A percentile compares a stretch with the other conserved stretches of the same genome.
Evolutionary conservation across 768 basidiomycete genomes (phyloP).

Genomic region (Russula abietina): DNA sequence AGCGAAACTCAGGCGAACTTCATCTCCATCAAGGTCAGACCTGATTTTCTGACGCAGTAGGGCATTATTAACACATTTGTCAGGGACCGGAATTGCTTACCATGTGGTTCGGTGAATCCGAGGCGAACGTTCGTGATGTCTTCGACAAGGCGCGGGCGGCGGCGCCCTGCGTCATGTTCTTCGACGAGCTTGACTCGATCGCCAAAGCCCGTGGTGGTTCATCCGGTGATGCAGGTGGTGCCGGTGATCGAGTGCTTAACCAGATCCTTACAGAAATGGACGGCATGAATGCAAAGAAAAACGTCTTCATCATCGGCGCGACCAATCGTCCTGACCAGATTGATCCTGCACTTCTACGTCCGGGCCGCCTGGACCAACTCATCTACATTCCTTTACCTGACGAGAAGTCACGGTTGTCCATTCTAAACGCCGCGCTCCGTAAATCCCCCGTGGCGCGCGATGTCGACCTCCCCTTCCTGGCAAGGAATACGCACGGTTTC

Average conservation of each 20-base stretch:
- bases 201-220: constrained; percentile 91
- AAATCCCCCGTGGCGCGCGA: constrained; percentile 81
- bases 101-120: constrained; percentile 99
- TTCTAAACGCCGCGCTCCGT: constrained; percentile 86
- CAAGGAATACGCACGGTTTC: constrained; percentile 93
- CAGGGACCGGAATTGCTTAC: constrained; percentile 94
- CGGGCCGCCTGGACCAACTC: constrained; percentile 97
- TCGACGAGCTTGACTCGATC: constrained; percentile 98
- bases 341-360: constrained; percentile 86
- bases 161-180: constrained; percentile 99
- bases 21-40: constrained; percentile 86
- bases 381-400: constrained; percentile 99
- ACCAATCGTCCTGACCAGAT: constrained; percentile 97
- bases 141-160: constrained; percentile 99
- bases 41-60: background rate
- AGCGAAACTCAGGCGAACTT: constrained; percentile 99
- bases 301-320: constrained; percentile 96
- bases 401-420: constrained; percentile 83
- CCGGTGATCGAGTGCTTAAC: constrained; percentile 96
- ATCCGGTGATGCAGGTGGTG: constrained; percentile 88
- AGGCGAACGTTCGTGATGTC: constrained; percentile 98
- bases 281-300: constrained; percentile 98
- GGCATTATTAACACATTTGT: constrained; percentile 20
- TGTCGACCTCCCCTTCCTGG: constrained; percentile 80
- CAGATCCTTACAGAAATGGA: constrained; percentile 98